A percentile compares a stretch with the other conserved stretches of the same genome.
phyloP scores from a whole-genome alignment of 1,284 basidiomycete species.

The Puccinia triticina region DNA sequence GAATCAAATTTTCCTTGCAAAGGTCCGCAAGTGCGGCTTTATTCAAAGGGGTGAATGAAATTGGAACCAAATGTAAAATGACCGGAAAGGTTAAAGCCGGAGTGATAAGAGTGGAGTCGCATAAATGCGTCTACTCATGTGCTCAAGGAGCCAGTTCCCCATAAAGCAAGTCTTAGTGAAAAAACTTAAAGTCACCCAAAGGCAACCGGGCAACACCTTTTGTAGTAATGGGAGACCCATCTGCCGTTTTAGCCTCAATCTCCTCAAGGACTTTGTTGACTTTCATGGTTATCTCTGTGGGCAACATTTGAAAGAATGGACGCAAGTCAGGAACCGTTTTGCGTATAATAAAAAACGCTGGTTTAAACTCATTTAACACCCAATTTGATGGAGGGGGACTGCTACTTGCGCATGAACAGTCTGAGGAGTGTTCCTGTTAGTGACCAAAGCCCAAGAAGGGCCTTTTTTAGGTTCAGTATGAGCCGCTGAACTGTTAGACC shows the following conservation, averaged over 20 bases:
- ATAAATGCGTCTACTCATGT: too few species aligned
- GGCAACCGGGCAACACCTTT: not conserved
- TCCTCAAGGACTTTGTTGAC: not conserved
- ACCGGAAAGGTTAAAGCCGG: not conserved
- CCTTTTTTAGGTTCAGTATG: not conserved
- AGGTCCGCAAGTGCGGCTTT: not conserved
- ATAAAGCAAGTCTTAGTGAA: too few species aligned
- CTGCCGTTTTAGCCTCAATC: not conserved
- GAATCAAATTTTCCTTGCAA: not conserved
- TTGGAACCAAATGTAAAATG: slow-evolving; percentile 2
- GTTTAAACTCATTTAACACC: slow-evolving; percentile 7
- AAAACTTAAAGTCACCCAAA: too few species aligned
- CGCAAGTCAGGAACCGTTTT: not conserved
- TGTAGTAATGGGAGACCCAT: not conserved
- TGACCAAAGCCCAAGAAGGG: not conserved
- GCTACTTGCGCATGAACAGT: not conserved
- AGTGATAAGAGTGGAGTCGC: not conserved
- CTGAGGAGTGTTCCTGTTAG: not conserved
- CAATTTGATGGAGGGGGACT: not conserved
- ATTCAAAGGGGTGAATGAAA: not conserved
- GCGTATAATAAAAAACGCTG: slow-evolving; percentile 13
- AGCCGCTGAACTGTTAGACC: not conserved
- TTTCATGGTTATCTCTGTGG: not conserved
- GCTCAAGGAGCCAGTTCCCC: too few species aligned
- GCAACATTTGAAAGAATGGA: too few species aligned